Base-by-base conservation (phyloP, 148 eudicot genomes). In the Persicaria tinctoria region DNA sequence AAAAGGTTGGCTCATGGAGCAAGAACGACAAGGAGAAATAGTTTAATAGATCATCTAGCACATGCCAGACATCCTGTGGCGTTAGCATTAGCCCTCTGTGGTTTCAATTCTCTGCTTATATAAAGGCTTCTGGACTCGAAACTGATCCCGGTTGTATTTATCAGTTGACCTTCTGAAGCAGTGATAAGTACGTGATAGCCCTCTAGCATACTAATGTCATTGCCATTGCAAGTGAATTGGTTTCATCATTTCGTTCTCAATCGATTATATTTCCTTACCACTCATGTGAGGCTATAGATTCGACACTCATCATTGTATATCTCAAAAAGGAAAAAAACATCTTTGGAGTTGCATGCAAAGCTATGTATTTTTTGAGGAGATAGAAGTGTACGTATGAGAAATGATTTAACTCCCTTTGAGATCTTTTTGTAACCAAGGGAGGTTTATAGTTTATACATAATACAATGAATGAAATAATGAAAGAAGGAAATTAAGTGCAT, bases 51-150 rank as follows among this genome's bases (percentile, higher is more conserved):
- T 4, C 81, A 81, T 73, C 46, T 74, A 5, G 89, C 85, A 59
- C 77, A 82, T 11, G 45, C 74, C 45, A 81, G 45, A 51, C 80
- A 73, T 45, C 77, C 85, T 46, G 72, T 86, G 51, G 81, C 83
- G 7, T 20, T 87, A 77, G 73, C 91, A 18, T 20, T 90, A 75
- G 90, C 91, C 5, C 66, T 84, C 55, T 93, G 95, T 74, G 88
- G 91, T 68, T 68, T 93, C 56, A 97, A 89, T 23, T 44, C 68
- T 91, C 75, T 76, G 85, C 81, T 69, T 89, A 55, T 89, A 87
- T 72, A 93, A 86, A 87, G 82, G 90, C 51, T 80, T 80, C 72
- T 79, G 76, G 81, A 76, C 82, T 75, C 81, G 89, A 77, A 85
- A 78, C 46, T 90, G 82, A 88, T 75, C 8, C 46, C 32, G 3